Evolutionary conservation across 768 basidiomycete genomes (phyloP).

Genomic region (Sporobolomyces phaffii): DNA sequence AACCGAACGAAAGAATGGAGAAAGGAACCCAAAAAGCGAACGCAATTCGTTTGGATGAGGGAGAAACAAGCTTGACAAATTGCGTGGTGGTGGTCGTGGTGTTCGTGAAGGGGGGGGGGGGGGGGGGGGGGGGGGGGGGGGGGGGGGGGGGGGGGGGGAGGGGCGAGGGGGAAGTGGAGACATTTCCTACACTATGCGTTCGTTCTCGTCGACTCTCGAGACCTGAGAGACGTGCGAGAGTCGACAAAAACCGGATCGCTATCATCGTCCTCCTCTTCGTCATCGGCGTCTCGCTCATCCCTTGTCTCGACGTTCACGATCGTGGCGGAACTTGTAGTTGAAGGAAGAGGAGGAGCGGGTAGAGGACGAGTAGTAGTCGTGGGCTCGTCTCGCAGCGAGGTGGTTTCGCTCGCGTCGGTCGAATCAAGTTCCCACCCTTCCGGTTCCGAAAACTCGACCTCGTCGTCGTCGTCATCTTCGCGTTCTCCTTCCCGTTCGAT

Average conservation of each 20-base stretch:
- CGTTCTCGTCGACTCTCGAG: neutral
- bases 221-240: neutral
- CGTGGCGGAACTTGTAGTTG: neutral
- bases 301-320: neutral
- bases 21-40: no score
- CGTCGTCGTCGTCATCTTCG: slow-evolving; percentile 58
- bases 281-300: neutral
- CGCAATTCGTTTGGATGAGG: no score
- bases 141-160: no score
- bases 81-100: no score
- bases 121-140: no score
- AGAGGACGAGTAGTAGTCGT: no score
- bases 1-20: no score
- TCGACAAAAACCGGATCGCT: slow-evolving; percentile 6
- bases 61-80: no score
- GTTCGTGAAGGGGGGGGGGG: no score
- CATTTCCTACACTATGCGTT: no score
- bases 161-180: no score
- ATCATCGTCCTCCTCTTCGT: neutral
- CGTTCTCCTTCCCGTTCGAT: no score
- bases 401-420: slow-evolving; percentile 35
- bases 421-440: slow-evolving; percentile 62
- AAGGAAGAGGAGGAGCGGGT: neutral
- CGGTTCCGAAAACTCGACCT: slow-evolving; percentile 75
- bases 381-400: slow-evolving; percentile 27